Conservation (phyloP, 495 filamentous ascomycete species). For the Penicillium pulvis region DNA sequence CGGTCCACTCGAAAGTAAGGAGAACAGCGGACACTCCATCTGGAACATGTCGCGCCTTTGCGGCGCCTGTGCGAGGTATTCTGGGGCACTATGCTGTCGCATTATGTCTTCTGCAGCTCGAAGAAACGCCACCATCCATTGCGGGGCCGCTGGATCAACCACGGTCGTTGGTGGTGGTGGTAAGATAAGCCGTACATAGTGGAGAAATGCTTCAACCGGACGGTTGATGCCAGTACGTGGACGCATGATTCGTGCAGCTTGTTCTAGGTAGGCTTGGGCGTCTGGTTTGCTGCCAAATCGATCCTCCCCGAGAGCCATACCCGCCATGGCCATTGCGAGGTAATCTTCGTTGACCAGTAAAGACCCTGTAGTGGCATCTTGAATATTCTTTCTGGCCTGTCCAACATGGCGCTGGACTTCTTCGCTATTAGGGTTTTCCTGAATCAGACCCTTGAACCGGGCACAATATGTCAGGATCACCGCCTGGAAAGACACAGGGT, state of each 20-base stretch:
- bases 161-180: conserved; percentile 25
- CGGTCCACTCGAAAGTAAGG: conserved; percentile 47
- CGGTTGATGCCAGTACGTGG: conserved; percentile 28
- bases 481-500: conserved; percentile 42
- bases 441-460: conserved; percentile 39
- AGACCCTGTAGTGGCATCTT: conserved; percentile 25
- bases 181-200: conserved; percentile 42
- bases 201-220: conserved; percentile 36
- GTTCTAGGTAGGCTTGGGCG: conserved; percentile 31
- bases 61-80: conserved; percentile 33
- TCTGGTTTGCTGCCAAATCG: conserved; percentile 40
- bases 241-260: conserved; percentile 37
- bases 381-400: conserved; percentile 28
- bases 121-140: conserved; percentile 42
- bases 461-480: conserved; percentile 44
- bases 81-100: conserved; percentile 31
- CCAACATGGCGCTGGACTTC: conserved; percentile 32
- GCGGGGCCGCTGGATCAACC: conserved; percentile 21
- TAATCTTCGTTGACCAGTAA: conserved; percentile 27
- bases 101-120: conserved; percentile 41
- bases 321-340: conserved; percentile 38
- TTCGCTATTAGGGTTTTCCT: conserved; percentile 20
- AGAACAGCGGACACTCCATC: conserved; percentile 45
- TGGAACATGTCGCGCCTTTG: conserved; percentile 37
- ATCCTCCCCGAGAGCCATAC: conserved; percentile 47